Percentiles rank a stretch among this genome's conserved stretches.
Evolutionary conservation across 176 grass and related monocot genomes (phyloP).

Genomic region (Cymbopogon citratus): DNA sequence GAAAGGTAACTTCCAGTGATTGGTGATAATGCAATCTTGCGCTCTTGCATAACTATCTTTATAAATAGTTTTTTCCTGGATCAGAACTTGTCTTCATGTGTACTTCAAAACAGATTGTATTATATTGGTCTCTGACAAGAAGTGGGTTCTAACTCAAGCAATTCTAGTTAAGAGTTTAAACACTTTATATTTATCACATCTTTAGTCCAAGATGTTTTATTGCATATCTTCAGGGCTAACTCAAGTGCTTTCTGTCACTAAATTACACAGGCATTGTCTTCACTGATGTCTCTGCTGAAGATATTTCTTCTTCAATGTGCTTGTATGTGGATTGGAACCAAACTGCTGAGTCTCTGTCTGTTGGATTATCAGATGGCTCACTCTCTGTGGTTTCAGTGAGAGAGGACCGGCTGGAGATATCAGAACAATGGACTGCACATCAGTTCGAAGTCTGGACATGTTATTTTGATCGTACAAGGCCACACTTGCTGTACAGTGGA

Average conservation of each 20-base stretch:
- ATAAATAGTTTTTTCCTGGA: background rate
- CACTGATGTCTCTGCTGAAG: slow-evolving; percentile 41
- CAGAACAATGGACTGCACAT: slow-evolving; percentile 71
- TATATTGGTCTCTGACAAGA: background rate
- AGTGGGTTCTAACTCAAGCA: background rate
- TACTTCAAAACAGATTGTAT: background rate
- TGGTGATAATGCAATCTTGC: background rate
- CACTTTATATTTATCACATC: slow-evolving; percentile 3
- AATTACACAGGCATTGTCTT: slow-evolving; percentile 46
- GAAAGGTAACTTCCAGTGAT: background rate
- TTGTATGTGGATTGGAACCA: slow-evolving; percentile 76
- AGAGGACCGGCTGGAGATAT: slow-evolving; percentile 56
- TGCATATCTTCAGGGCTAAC: background rate
- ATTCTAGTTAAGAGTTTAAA: background rate
- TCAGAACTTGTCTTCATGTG: background rate
- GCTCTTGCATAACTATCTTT: background rate
- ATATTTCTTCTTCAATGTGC: slow-evolving; percentile 85
- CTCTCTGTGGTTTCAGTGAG: slow-evolving; percentile 60
- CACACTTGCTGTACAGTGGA: slow-evolving; percentile 71
- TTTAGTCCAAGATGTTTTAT: slow-evolving; percentile 4
- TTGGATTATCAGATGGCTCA: slow-evolving; percentile 84
- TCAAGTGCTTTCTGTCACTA: slow-evolving; percentile 4
- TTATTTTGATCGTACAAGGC: slow-evolving; percentile 59
- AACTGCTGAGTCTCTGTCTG: slow-evolving; percentile 41
- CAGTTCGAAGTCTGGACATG: slow-evolving; percentile 89